These are phyloP conservation scores for Rubus parviflorus DNA, from an alignment of 306 rosid genomes.

Conservation along the genomic window DNA sequence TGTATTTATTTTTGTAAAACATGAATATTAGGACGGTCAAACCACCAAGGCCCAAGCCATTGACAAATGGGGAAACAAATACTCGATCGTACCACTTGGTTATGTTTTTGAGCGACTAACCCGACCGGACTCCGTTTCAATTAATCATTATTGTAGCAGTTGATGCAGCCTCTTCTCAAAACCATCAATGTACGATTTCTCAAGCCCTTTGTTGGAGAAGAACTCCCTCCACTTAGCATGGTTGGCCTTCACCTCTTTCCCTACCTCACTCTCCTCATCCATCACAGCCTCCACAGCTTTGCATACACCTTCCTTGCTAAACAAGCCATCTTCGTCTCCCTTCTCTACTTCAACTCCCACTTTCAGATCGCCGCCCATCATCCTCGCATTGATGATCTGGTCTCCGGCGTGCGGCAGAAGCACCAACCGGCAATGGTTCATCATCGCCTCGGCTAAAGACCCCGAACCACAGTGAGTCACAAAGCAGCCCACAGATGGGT, in stretches of 20 bases:
- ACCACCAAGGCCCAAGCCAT: no score
- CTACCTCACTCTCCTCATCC: slow-evolving; percentile 43
- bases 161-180: slow-evolving; percentile 41
- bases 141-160: not conserved
- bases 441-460: slow-evolving; percentile 62
- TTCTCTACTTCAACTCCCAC: slow-evolving; percentile 63
- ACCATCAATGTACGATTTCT: slow-evolving; percentile 41
- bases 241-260: slow-evolving; percentile 42
- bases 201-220: slow-evolving; percentile 40
- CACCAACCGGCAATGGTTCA: slow-evolving; percentile 52
- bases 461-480: slow-evolving; percentile 82
- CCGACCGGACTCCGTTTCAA: no score
- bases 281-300: slow-evolving; percentile 39
- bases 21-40: no score
- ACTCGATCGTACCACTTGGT: no score
- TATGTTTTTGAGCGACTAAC: no score
- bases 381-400: slow-evolving; percentile 56
- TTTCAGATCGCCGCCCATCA: slow-evolving; percentile 48
- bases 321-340: slow-evolving; percentile 55
- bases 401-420: slow-evolving; percentile 56
- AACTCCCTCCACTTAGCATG: slow-evolving; percentile 51
- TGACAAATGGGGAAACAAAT: no score
- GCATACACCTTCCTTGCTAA: slow-evolving; percentile 49
- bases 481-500: slow-evolving; percentile 71
- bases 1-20: no score